Percentiles rank a stretch among this genome's conserved stretches.
Evolutionary conservation across 306 rosid genomes (phyloP).

Genomic region (Gastrolobium bilobum): DNA sequence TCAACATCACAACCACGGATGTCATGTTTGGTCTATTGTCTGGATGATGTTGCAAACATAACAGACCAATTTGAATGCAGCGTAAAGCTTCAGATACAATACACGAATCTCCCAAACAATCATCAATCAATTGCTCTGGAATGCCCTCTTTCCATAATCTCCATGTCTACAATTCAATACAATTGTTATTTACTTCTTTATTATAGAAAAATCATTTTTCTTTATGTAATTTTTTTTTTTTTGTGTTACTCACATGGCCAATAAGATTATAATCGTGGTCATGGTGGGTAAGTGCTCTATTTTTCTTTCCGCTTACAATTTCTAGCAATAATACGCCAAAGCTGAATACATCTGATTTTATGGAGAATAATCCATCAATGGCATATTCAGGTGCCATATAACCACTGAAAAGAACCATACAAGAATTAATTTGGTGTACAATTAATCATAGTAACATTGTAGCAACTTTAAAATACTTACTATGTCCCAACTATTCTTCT

Average conservation of each 20-base stretch:
- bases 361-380: conserved; percentile 28
- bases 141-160: conserved; percentile 43
- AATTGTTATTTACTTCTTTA: not conserved
- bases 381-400: conserved; percentile 51
- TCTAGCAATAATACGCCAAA: conserved; percentile 34
- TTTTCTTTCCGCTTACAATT: conserved; percentile 42
- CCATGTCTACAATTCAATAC: conserved; percentile 45
- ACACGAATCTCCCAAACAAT: not conserved
- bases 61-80: conserved; percentile 59
- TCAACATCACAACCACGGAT: conserved; percentile 56
- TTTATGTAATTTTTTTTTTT: not conserved
- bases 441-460: not conserved
- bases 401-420: not conserved
- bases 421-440: not conserved
- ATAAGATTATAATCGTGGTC: conserved; percentile 13
- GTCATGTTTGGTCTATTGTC: conserved; percentile 59
- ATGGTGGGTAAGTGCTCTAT: not conserved
- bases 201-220: no score
- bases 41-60: conserved; percentile 58
- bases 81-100: conserved; percentile 35
- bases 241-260: conserved; percentile 26
- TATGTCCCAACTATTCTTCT: conserved; percentile 32
- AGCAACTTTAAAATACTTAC: conserved; percentile 19
- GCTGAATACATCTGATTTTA: conserved; percentile 32
- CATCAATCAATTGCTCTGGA: conserved; percentile 34